Percentiles rank a stretch among this genome's conserved stretches.
phyloP scores from a whole-genome alignment of 306 rosid species.

The Malus fusca region DNA sequence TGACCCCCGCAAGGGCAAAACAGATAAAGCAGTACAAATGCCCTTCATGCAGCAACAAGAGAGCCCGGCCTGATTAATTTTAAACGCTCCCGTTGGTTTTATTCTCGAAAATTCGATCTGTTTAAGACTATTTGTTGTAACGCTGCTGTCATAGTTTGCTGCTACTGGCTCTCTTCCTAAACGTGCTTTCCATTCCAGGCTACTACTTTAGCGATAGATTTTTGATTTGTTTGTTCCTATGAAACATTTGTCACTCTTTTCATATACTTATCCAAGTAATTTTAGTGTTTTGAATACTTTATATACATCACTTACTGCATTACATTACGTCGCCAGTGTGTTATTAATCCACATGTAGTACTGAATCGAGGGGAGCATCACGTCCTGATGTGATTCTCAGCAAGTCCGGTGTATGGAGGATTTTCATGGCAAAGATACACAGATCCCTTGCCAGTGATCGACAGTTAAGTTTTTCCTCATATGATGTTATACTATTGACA shows the following conservation, averaged over 20 bases:
- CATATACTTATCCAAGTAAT: slow-evolving; percentile 1
- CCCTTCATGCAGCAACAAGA: slow-evolving; percentile 91
- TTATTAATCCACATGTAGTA: too few relatives aligned
- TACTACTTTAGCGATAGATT: slow-evolving; percentile 2
- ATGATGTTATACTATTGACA: too few relatives aligned
- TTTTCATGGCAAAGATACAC: too few relatives aligned
- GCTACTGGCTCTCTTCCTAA: not conserved
- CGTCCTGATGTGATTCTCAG: too few relatives aligned
- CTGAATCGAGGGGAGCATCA: too few relatives aligned
- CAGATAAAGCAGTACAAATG: slow-evolving; percentile 93
- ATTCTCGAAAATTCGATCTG: not conserved
- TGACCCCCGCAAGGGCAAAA: slow-evolving; percentile 88
- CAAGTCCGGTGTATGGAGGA: too few relatives aligned
- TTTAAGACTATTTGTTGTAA: not conserved
- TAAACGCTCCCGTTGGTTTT: not conserved
- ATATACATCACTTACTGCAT: not conserved
- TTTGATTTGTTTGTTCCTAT: not conserved
- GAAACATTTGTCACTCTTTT: not conserved
- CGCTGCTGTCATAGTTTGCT: not conserved
- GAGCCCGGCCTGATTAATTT: slow-evolving; percentile 52
- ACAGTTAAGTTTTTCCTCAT: too few relatives aligned
- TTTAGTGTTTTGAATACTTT: not conserved
- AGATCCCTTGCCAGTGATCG: too few relatives aligned
- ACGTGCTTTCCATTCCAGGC: not conserved
- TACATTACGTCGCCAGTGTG: too few relatives aligned